Evolutionary conservation across 441 rosid genomes (phyloP), one percentile per base, ranked within the genome.

Genomic region (Pelargonium citronellum): DNA sequence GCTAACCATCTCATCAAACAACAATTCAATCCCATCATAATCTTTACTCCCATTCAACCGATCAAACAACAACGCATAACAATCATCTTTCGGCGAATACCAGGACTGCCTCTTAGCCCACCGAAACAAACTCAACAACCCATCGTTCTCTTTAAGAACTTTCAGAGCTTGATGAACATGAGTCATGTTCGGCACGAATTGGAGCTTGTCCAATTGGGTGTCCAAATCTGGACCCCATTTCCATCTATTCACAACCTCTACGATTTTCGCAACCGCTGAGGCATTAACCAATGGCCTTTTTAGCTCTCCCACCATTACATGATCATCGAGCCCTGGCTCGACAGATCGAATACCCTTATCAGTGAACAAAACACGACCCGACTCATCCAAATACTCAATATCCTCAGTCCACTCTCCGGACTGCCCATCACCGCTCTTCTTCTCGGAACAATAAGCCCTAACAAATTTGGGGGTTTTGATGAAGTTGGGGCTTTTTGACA

Each of bases 151-250:
- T 58, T 80, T 77, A 49, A 91, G 69, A 70, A 86, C 78, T 81
- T 87, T 94, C 85, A 89, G 55, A 2, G 97, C 85, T 75, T 94
- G 96, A 47, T 70, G 75, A 20, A 87, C 71, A 72, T 89, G 99
- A 77, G 83, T 87, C 95, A 87, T 91, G 68, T 74, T 89, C 0
- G 99, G 99, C 71, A 85, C 79, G 60, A 91, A 94, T 70, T 90
- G 99, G 51, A 94, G 81, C 75, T 84, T 90, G 68, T 90, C 90
- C 78, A 94, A 77, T 1, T 94, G 97, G 37, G 81, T 87, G 82
- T 94, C 99, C 71, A 94, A 74, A 78, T 91, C 95, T 0, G 94
- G 96, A 19, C 99, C 99, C 99, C 99, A 94, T 81, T 85, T 91
- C 97, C 99, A 94, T 82, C 97, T 84, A 83, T 83, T 87, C 55